Base-by-base conservation (phyloP, 139 green algal genomes). In the Chlorella sp. region DNA sequence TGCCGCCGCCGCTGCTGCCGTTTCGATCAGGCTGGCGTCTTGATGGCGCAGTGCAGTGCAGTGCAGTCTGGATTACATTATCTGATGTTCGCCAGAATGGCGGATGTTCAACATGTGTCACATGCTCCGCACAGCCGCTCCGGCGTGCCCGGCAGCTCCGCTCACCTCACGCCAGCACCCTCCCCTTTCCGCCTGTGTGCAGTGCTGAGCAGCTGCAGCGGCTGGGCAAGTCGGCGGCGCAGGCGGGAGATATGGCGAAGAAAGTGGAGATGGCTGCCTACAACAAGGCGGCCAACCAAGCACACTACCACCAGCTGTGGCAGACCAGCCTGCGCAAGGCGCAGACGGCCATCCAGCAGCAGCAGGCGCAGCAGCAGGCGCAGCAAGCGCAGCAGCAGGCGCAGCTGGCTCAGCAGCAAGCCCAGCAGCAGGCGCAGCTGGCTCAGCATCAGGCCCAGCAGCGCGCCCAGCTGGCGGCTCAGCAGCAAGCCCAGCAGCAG, bases 311-410 rank as follows among this genome's bases (percentile, higher is more conserved):
- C 38, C 83, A 85, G 39, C 86, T 84, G 38, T 84, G 88, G 38
- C 25, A 68, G 78, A 55, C 81, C 82, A 86, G 73, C 78, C 69
- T 89, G 30, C 65, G 67, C 11, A 70, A 89, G 71, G 71, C 83
- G 16, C n/a, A 87, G 56, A 36, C 82, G 21, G 76, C 88, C 74
- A 76, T 89, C 69, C 62, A 87, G 41, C 67, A 87, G 82, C 41
- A 75, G 32, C 56, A 72, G 38, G 44, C 51, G 30, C 36, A 74
- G 16, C 55, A 34, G 32, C 47, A 70, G 39, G 57, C 38, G 36
- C 65, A 51, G 34, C 56, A 81, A 44, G 55, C 34, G 83, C 30
- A 87, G 39, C 30, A 67, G 32, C 30, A 34, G 69, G 47, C 74
- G n/a, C 47, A 47, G 16, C 56, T 75, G 12, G 26, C 64, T 15